Conservation (phyloP, 2,329 filamentous ascomycete species). For the Cladosporium austrohemisphaericum region DNA sequence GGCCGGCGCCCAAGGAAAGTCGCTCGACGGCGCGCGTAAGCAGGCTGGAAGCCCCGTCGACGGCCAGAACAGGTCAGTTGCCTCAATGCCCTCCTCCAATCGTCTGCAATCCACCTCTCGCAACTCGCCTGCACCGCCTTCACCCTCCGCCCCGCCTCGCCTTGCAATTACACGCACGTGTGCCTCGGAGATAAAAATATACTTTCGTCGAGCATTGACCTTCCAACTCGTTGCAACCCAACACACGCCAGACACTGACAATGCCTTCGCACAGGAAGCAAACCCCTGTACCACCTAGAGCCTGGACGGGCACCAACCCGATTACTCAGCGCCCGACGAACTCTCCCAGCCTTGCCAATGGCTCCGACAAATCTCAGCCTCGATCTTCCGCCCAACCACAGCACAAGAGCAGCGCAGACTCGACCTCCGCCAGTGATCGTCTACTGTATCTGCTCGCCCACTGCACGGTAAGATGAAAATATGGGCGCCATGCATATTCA, state of each 20-base stretch:
- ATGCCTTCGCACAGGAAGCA: conserved; percentile 43
- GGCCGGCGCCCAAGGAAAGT: conserved; percentile 48
- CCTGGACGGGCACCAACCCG: conserved; percentile 60
- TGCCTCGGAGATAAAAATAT: conserved; percentile 13
- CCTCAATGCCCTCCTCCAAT: conserved; percentile 3
- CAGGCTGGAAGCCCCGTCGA: conserved; percentile 55
- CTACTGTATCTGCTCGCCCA: conserved; percentile 57
- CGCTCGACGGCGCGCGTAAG: conserved; percentile 51
- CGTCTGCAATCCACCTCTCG: too few species aligned
- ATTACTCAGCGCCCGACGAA: conserved; percentile 51
- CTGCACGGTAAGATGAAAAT: conserved; percentile 46
- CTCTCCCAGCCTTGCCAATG: conserved; percentile 52
- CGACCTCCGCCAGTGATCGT: conserved; percentile 54
- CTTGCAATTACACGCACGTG: not conserved
- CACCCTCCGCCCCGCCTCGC: conserved; percentile 3
- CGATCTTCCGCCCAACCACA: conserved; percentile 22
- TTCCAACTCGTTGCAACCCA: not conserved
- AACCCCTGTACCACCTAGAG: conserved; percentile 47
- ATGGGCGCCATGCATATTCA: conserved; percentile 67
- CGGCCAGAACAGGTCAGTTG: conserved; percentile 51
- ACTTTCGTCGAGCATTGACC: conserved; percentile 4
- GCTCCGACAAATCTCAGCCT: conserved; percentile 39
- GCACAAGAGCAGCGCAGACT: conserved; percentile 41
- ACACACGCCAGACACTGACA: conserved; percentile 12
- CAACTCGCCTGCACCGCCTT: too few species aligned